Evolutionary conservation across 352 stramenopile species (phyloP).

Genomic region (Phytophthora sp.): DNA sequence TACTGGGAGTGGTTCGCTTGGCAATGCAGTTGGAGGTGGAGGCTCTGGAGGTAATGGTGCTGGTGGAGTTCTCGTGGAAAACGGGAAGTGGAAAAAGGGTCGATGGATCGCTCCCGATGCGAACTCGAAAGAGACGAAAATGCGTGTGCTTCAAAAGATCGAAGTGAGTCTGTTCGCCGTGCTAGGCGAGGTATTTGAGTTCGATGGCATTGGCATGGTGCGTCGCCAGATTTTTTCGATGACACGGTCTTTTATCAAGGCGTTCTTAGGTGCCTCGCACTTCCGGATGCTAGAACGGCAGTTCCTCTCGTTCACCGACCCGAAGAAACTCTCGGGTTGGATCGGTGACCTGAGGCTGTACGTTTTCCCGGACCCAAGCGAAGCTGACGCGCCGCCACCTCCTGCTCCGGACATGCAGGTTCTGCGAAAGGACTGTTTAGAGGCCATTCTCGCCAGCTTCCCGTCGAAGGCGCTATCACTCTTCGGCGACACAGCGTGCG

Average conservation of each 20-base stretch:
- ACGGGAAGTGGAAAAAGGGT: constrained; percentile 68
- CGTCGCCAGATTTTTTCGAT: constrained; percentile 86
- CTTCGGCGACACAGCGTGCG: constrained; percentile 75
- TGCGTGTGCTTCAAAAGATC: constrained; percentile 79
- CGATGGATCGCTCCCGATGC: constrained; percentile 65
- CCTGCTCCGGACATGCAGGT: constrained; percentile 51
- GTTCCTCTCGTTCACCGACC: constrained; percentile 82
- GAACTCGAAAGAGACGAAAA: constrained; percentile 83
- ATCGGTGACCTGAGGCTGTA: constrained; percentile 62
- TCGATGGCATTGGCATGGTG: constrained; percentile 84
- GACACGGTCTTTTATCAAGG: constrained; percentile 82
- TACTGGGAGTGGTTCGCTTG: not conserved
- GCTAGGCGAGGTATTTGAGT: constrained; percentile 84
- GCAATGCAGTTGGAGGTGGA: constrained; percentile 15
- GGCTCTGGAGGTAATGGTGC: not conserved
- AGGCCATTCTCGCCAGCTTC: constrained; percentile 75
- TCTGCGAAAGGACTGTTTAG: constrained; percentile 66
- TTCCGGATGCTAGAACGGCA: constrained; percentile 85
- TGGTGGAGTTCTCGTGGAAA: constrained; percentile 59
- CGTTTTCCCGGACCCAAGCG: constrained; percentile 57
- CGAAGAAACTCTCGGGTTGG: constrained; percentile 62
- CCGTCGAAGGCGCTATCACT: constrained; percentile 77
- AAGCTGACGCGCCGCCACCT: constrained; percentile 8
- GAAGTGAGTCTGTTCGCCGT: constrained; percentile 82
- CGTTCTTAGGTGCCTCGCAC: constrained; percentile 80